A percentile compares a stretch with the other conserved stretches of the same genome.
Conservation (phyloP, 2,329 filamentous ascomycete genomes). For the Cordyceps farinosa region DNA sequence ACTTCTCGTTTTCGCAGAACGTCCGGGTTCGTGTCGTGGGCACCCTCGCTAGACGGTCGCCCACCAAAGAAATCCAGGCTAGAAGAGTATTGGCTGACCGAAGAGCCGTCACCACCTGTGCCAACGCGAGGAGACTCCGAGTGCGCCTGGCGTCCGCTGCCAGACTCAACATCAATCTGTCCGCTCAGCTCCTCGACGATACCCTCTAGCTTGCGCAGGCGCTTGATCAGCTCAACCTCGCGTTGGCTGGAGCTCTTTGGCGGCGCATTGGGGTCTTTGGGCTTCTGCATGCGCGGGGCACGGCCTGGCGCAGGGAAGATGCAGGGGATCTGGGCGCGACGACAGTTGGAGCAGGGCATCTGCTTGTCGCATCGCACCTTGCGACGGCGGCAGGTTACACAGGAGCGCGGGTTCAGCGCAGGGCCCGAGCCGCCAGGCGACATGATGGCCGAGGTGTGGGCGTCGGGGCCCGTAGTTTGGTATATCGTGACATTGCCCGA, state of each 20-base stretch:
- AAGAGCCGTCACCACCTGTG: neutral
- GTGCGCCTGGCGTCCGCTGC: conserved; percentile 26
- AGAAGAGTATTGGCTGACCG: conserved; percentile 5
- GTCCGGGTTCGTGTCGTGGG: conserved; percentile 25
- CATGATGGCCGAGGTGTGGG: conserved; percentile 35
- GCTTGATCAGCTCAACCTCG: conserved; percentile 67
- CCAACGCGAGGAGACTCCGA: conserved; percentile 21
- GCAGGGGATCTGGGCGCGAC: conserved; percentile 66
- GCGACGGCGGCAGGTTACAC: conserved; percentile 49
- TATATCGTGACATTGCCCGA: conserved; percentile 37
- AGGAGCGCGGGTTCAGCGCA: conserved; percentile 46
- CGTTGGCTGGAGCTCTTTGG: conserved; percentile 58
- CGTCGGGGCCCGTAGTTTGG: conserved; percentile 39
- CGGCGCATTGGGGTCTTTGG: conserved; percentile 61
- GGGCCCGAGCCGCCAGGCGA: conserved; percentile 33
- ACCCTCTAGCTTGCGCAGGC: conserved; percentile 68
- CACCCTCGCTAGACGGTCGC: conserved; percentile 6
- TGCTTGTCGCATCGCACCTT: conserved; percentile 78
- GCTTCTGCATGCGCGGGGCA: conserved; percentile 63
- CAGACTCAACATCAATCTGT: conserved; percentile 55
- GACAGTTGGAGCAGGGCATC: conserved; percentile 73
- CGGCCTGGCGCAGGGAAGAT: conserved; percentile 71
- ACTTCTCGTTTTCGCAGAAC: conserved; percentile 27
- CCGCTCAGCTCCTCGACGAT: conserved; percentile 69
- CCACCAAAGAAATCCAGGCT: conserved; percentile 17